Evolutionary conservation across 2,329 filamentous ascomycete species (phyloP).

Genomic region (Fusarium tupiense): DNA sequence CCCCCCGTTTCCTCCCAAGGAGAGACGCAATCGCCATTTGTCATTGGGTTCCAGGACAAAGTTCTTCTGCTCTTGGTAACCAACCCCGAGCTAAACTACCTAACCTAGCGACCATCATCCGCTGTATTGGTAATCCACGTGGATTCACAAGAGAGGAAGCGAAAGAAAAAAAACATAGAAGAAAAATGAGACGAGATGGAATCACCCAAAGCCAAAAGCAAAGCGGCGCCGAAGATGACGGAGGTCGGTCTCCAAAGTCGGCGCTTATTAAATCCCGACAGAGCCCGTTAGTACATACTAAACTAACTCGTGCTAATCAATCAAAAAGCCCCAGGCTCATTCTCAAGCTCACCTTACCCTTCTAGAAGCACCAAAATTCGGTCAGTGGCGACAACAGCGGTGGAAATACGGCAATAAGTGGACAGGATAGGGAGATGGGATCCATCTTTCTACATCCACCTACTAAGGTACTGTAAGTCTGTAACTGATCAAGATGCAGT

Average conservation of each 20-base stretch:
- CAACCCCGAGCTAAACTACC: neutral
- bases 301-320: neutral
- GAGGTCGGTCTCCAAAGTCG: neutral
- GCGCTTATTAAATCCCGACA: no score
- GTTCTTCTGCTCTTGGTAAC: neutral
- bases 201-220: neutral
- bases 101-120: neutral
- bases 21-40: constrained; percentile 3
- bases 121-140: constrained; percentile 2
- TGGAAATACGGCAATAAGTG: constrained; percentile 25
- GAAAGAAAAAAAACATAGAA: neutral
- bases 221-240: constrained; percentile 5
- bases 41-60: constrained; percentile 5
- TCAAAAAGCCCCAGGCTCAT: neutral
- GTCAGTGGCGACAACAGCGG: constrained; percentile 22
- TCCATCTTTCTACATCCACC: neutral
- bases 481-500: neutral
- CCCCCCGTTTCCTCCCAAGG: neutral
- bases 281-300: no score
- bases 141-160: neutral
- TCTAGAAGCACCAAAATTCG: constrained; percentile 26
- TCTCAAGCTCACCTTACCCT: constrained; percentile 10
- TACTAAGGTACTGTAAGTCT: neutral
- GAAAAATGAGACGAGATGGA: neutral
- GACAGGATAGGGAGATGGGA: neutral